phyloP scores from a whole-genome alignment of 306 rosid genomes.

The Gillenia trifoliata region DNA sequence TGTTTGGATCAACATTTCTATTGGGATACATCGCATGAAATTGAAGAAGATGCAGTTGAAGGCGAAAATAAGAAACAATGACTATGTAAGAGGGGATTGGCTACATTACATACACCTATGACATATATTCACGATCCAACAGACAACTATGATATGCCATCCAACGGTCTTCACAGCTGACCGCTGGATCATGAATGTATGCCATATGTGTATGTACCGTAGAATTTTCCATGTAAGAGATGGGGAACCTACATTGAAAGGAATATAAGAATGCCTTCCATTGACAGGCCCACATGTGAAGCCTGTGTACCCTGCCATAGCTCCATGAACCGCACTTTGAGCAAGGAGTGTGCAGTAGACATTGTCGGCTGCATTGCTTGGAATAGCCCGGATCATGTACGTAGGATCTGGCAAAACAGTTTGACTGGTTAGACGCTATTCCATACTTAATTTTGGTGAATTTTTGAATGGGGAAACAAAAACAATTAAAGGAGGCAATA shows the following conservation, averaged over 20 bases:
- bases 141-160: too few relatives aligned
- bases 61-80: neutral
- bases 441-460: neutral
- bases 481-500: conserved; percentile 9
- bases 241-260: conserved; percentile 52
- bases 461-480: conserved; percentile 7
- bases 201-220: too few relatives aligned
- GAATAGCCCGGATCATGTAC: conserved; percentile 91
- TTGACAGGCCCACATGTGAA: conserved; percentile 72
- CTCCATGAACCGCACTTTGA: conserved; percentile 91
- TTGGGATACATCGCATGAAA: neutral
- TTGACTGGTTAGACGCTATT: conserved; percentile 6
- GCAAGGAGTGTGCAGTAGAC: conserved; percentile 89
- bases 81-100: neutral
- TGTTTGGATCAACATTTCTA: neutral
- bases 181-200: too few relatives aligned
- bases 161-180: too few relatives aligned
- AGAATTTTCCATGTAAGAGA: neutral
- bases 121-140: too few relatives aligned
- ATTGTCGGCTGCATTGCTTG: conserved; percentile 84
- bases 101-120: too few relatives aligned
- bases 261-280: conserved; percentile 83
- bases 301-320: conserved; percentile 93
- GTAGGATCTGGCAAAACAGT: conserved; percentile 62
- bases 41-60: neutral